Percentiles rank a stretch among this genome's conserved stretches.
Evolutionary conservation across 2,329 filamentous ascomycete genomes (phyloP).

Genomic region (Tolypocladium pustulatum): DNA sequence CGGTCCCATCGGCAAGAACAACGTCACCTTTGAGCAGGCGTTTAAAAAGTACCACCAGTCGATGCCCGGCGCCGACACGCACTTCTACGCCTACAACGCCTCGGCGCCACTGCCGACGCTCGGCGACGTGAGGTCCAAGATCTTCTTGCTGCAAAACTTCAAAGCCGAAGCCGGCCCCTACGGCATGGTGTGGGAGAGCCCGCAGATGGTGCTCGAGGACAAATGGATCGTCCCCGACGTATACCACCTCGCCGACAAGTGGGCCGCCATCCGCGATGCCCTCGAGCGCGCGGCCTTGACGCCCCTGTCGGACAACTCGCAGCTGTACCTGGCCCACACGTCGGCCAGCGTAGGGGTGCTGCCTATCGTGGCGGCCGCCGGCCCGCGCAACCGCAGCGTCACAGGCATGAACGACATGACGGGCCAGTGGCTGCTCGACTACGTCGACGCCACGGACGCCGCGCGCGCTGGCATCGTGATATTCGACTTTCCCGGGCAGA

Average conservation of each 20-base stretch:
- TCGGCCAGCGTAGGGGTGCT: conserved; percentile 37
- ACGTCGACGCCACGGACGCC: conserved; percentile 12
- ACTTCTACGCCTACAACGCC: conserved; percentile 24
- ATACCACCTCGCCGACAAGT: conserved; percentile 34
- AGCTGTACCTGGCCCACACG: conserved; percentile 34
- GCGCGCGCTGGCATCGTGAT: conserved; percentile 34
- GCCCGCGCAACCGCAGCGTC: conserved; percentile 28
- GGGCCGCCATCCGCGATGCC: conserved; percentile 29
- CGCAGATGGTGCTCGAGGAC: conserved; percentile 36
- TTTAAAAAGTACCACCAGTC: conserved; percentile 30
- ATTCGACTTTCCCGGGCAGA: conserved; percentile 35
- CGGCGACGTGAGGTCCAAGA: conserved; percentile 31
- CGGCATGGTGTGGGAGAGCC: conserved; percentile 33
- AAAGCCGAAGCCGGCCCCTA: conserved; percentile 20
- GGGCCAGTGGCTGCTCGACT: conserved; percentile 29
- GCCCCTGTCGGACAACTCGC: conserved; percentile 17
- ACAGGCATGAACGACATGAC: conserved; percentile 40
- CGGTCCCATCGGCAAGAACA: conserved; percentile 22
- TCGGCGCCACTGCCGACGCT: conserved; percentile 28
- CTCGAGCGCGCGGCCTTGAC: conserved; percentile 25
- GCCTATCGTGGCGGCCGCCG: conserved; percentile 39
- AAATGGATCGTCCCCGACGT: conserved; percentile 32
- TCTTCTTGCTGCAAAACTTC: conserved; percentile 39
- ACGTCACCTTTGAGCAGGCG: conserved; percentile 32
- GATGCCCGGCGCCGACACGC: conserved; percentile 19